Evolutionary conservation across 1,284 basidiomycete genomes (phyloP).

Genomic region (Malassezia obtusa): DNA sequence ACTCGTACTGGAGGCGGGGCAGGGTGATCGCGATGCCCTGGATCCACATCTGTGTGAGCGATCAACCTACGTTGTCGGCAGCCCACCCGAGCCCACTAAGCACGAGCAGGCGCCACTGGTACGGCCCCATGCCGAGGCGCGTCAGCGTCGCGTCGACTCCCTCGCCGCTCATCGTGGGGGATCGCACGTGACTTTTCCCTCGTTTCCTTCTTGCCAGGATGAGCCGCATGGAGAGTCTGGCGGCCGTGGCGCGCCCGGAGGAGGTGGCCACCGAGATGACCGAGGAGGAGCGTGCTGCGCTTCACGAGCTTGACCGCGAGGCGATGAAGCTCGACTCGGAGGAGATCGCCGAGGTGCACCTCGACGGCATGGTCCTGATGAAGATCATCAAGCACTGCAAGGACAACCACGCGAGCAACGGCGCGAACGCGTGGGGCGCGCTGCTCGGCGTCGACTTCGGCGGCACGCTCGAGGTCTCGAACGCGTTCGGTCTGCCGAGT

Average conservation of each 20-base stretch:
- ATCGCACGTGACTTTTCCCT: slow-evolving; percentile 2
- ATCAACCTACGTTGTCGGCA: slow-evolving; percentile 26
- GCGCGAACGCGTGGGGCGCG: slow-evolving; percentile 33
- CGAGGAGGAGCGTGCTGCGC: neutral
- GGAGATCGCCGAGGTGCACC: slow-evolving; percentile 36
- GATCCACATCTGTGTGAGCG: slow-evolving; percentile 34
- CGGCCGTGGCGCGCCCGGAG: slow-evolving; percentile 13
- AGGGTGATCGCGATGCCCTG: slow-evolving; percentile 68
- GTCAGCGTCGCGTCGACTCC: slow-evolving; percentile 60
- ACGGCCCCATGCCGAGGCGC: slow-evolving; percentile 71
- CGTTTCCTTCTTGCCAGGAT: slow-evolving; percentile 5
- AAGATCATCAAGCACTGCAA: slow-evolving; percentile 48
- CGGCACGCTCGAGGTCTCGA: slow-evolving; percentile 43
- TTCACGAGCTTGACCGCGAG: slow-evolving; percentile 14
- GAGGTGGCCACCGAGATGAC: slow-evolving; percentile 2
- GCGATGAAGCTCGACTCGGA: slow-evolving; percentile 41
- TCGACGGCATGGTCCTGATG: slow-evolving; percentile 44
- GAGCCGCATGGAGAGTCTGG: slow-evolving; percentile 13
- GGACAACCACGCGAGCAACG: slow-evolving; percentile 36
- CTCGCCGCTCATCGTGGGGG: neutral
- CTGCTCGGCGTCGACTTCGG: slow-evolving; percentile 44
- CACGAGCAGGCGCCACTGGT: slow-evolving; percentile 32
- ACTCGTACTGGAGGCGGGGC: slow-evolving; percentile 79
- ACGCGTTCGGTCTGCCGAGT: slow-evolving; percentile 39
- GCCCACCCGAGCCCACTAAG: slow-evolving; percentile 37